Conservation (phyloP, 805 yeast genomes). For the Candida incommunis region DNA sequence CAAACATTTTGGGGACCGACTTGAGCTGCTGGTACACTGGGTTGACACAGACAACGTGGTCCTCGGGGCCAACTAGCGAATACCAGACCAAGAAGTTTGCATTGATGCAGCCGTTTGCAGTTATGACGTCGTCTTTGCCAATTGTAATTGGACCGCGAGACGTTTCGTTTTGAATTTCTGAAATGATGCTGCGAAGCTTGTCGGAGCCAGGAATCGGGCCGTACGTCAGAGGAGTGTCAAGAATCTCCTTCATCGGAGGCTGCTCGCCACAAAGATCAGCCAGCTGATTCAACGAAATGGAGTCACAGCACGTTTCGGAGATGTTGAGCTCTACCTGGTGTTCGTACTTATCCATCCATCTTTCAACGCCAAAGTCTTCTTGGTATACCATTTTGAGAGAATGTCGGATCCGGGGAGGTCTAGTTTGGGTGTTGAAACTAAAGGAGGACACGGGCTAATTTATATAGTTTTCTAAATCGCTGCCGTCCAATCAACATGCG, state of each 20-base stretch:
- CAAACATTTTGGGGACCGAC: slow-evolving; percentile 34
- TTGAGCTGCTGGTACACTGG: slow-evolving; percentile 38
- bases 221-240: slow-evolving; percentile 25
- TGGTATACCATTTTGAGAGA: slow-evolving; percentile 18
- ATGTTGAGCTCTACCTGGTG: slow-evolving; percentile 26
- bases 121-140: slow-evolving; percentile 26
- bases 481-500: too few relatives aligned
- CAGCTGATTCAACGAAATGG: slow-evolving; percentile 29
- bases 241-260: slow-evolving; percentile 15
- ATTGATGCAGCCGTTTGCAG: slow-evolving; percentile 44
- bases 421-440: too few relatives aligned
- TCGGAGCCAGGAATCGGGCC: slow-evolving; percentile 35
- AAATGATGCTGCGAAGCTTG: slow-evolving; percentile 24
- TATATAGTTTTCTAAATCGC: too few relatives aligned
- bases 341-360: slow-evolving; percentile 40
- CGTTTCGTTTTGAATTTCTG: slow-evolving; percentile 22
- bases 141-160: slow-evolving; percentile 9
- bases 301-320: slow-evolving; percentile 40
- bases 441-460: too few relatives aligned
- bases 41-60: slow-evolving; percentile 33
- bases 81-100: slow-evolving; percentile 36
- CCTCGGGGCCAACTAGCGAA: slow-evolving; percentile 29
- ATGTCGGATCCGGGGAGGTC: too few relatives aligned
- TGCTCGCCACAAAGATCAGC: slow-evolving; percentile 18
- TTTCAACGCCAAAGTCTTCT: slow-evolving; percentile 33